Evolutionary conservation across 2,329 filamentous ascomycete species (phyloP), one percentile per base, ranked within the genome.

Genomic region (Exserohilum turcica): DNA sequence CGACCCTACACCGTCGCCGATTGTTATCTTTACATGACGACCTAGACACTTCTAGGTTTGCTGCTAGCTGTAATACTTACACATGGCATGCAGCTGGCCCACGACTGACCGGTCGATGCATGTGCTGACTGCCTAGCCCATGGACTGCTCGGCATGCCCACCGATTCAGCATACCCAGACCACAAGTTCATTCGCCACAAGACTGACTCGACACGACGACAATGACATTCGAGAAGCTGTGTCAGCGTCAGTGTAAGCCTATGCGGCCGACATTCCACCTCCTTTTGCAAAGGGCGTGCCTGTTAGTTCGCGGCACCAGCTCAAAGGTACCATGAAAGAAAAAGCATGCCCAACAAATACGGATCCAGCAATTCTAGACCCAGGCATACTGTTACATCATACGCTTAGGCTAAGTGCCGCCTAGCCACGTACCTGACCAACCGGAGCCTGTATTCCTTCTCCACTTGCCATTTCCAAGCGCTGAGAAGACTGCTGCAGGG

Each of bases 391-490:
- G 28, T 44, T 44, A 44, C 42, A 44, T 44, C 42, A 44, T 44
- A 44, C 42, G 29, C 29, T 29, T n/a, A 35, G 18, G 42, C 42
- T 27, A 44, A 44, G 29, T 44, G 42, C 42, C 29, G 29, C 29
- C 24, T 18, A 33, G 8, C 42, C 42, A 24, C 13, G 42, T 27
- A 24, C n/a, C 29, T 44, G 36, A 36, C 60, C 60, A 60, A 58
- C 54, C 50, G 58, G 15, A 49, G 31, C 35, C 27, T 33, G 16
- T 49, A 46, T 15, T 43, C 37, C 37, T 32, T 43, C 38, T 36
- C 27, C 43, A 15, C 35, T 35, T 31, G 43, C 35, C 39, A 44
- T 35, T 40, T 27, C 32, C 28, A 44, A 44, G 29, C 31, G 42
- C 42, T 44, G 29, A 35, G 47, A 40, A 51, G 35, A 47, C 38